These are phyloP conservation scores for Panaeolus cyanescens DNA, from an alignment of 768 basidiomycete genomes.

Conservation along the genomic window DNA sequence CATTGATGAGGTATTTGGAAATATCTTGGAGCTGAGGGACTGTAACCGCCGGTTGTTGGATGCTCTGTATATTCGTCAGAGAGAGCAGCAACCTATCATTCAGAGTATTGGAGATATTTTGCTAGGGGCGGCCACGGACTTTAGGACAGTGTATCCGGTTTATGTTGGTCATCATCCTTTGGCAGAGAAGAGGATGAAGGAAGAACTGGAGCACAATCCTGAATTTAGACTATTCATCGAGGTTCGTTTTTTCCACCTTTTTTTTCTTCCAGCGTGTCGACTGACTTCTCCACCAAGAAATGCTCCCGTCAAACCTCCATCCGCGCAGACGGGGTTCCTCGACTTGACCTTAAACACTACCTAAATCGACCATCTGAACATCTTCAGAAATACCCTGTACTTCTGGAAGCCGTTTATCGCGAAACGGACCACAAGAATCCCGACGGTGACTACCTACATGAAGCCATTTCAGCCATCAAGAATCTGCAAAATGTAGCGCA, in stretches of 20 bases:
- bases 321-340: constrained; percentile 38
- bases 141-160: constrained; percentile 79
- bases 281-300: constrained; percentile 29
- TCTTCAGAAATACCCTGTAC: constrained; percentile 83
- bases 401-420: constrained; percentile 83
- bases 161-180: constrained; percentile 87
- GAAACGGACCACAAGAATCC: constrained; percentile 82
- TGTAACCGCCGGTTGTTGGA: constrained; percentile 83
- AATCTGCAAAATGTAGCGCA: constrained; percentile 80
- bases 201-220: constrained; percentile 81
- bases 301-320: constrained; percentile 42
- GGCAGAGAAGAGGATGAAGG: constrained; percentile 84
- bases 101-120: constrained; percentile 88
- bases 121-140: constrained; percentile 83
- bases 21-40: constrained; percentile 81
- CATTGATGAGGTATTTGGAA: constrained; percentile 86
- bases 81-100: constrained; percentile 82
- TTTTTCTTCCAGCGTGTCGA: not conserved
- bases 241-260: constrained; percentile 42
- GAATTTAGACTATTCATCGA: constrained; percentile 86
- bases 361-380: constrained; percentile 81
- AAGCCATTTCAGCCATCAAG: constrained; percentile 82
- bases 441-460: constrained; percentile 77
- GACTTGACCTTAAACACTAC: constrained; percentile 75
- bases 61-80: constrained; percentile 82